phyloP scores from a whole-genome alignment of 306 rosid species.

The Vicia sativa region DNA sequence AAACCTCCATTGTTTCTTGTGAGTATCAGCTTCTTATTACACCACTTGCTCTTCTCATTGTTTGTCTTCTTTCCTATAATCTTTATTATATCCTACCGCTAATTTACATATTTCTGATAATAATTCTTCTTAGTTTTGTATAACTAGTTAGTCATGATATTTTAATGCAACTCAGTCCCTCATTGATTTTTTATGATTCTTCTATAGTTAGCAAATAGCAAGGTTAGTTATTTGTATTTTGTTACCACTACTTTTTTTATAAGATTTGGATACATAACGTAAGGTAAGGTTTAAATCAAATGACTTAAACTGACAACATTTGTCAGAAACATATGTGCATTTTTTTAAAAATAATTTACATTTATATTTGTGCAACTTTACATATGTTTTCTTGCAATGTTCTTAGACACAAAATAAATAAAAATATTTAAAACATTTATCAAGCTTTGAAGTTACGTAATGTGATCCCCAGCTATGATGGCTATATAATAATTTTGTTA shows the following conservation, averaged over 20 bases:
- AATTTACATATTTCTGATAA: background rate
- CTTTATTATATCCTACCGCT: background rate
- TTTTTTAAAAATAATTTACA: no score
- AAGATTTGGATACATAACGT: background rate
- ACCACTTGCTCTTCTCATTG: background rate
- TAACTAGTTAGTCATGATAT: background rate
- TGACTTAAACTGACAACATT: no score
- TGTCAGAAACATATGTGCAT: background rate
- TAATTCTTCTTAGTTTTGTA: background rate
- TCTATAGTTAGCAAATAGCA: background rate
- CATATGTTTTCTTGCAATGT: no score
- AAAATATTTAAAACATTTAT: background rate
- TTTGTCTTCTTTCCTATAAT: background rate
- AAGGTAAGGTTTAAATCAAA: no score
- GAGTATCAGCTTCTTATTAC: background rate
- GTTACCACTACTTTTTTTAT: background rate
- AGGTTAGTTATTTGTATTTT: background rate
- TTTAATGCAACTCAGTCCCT: background rate
- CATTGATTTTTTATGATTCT: background rate
- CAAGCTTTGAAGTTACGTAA: conserved; percentile 33
- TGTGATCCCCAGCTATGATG: conserved; percentile 19
- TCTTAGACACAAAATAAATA: no score
- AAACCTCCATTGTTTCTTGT: background rate
- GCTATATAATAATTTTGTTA: conserved; percentile 36
- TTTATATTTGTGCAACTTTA: no score